Evolutionary conservation across 2,329 filamentous ascomycete species (phyloP).

Genomic region (Fusarium coffeatum): DNA sequence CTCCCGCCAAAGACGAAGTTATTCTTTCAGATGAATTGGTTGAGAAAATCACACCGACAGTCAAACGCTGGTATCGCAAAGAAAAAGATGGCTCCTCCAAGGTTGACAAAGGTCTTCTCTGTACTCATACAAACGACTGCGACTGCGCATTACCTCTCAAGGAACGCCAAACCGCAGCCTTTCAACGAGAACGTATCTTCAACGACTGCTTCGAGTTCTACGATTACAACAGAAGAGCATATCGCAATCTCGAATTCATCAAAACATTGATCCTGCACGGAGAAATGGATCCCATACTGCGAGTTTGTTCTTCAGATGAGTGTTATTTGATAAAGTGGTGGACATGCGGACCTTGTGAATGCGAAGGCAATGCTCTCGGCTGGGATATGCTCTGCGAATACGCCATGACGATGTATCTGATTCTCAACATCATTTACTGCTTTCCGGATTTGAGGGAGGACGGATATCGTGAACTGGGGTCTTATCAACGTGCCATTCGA

Average conservation of each 20-base stretch:
- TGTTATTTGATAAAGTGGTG: background rate
- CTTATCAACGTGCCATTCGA: background rate
- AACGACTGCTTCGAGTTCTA: constrained; percentile 3
- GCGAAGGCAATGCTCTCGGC: background rate
- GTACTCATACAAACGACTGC: background rate
- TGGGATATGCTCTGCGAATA: background rate
- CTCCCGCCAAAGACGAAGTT: background rate
- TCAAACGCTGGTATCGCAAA: background rate
- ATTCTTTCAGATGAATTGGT: constrained; percentile 7
- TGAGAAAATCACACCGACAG: background rate
- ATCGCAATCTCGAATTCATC: constrained; percentile 6
- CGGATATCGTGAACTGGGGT: background rate
- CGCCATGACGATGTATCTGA: background rate
- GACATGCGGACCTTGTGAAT: background rate
- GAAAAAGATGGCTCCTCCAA: background rate
- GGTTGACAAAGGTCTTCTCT: background rate
- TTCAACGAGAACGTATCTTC: background rate
- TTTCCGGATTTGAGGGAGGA: background rate
- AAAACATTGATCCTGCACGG: constrained; percentile 4
- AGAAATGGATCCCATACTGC: constrained; percentile 15
- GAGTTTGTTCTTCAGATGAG: background rate
- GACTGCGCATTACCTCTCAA: background rate
- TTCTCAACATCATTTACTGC: constrained; percentile 6
- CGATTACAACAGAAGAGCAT: background rate
- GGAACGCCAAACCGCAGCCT: constrained; percentile 16